phyloP scores from a whole-genome alignment of 129 eudicot species.

The Chrysanthemum lavandulifolium region DNA sequence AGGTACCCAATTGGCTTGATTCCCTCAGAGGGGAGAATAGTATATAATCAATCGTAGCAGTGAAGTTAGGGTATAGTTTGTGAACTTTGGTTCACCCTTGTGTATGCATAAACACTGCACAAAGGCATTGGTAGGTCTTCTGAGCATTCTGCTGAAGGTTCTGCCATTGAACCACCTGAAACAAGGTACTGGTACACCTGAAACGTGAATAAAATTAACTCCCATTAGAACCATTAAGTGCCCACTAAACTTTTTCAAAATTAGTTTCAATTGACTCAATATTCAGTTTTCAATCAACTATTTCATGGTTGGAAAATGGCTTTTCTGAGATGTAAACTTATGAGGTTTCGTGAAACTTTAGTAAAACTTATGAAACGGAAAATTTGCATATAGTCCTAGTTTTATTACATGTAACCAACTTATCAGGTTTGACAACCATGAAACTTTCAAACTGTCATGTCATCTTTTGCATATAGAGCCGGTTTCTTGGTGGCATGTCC shows the following conservation, averaged over 20 bases:
- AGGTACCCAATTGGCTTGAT: conserved; percentile 63
- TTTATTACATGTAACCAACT: too few relatives aligned
- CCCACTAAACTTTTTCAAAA: too few relatives aligned
- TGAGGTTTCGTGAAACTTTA: too few relatives aligned
- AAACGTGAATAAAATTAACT: conserved; percentile 10
- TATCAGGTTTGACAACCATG: too few relatives aligned
- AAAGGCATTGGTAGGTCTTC: conserved; percentile 64
- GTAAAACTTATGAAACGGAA: too few relatives aligned
- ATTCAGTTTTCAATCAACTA: not conserved
- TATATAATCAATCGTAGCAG: conserved; percentile 88
- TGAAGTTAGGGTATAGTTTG: conserved; percentile 88
- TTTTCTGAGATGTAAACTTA: too few relatives aligned
- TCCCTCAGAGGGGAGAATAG: conserved; percentile 48
- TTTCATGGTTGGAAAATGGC: conserved; percentile 14
- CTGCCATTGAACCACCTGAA: conserved; percentile 50
- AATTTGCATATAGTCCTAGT: too few relatives aligned
- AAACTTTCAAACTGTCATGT: too few relatives aligned
- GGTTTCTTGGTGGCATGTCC: not conserved
- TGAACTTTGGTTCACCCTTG: conserved; percentile 86
- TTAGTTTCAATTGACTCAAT: too few relatives aligned
- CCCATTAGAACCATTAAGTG: not conserved
- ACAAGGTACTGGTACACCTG: conserved; percentile 81
- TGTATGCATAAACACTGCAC: conserved; percentile 64
- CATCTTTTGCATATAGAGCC: too few relatives aligned
- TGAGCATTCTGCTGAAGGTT: conserved; percentile 33